Evolutionary conservation across 208 protist genomes (phyloP).

Genomic region (Trypanosoma avium): DNA sequence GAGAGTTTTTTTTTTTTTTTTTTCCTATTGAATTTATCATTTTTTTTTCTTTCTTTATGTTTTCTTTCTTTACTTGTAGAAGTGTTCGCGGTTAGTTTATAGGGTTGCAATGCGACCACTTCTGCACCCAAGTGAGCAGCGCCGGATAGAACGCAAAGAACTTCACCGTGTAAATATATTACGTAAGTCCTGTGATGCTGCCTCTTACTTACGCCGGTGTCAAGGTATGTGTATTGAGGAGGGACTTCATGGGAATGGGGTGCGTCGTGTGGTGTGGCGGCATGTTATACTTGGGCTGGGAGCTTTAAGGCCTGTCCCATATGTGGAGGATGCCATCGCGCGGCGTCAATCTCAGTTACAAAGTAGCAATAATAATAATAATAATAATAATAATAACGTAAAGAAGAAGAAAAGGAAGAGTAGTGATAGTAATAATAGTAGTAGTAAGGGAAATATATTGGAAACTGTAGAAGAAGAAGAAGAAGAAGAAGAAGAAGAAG

Average conservation of each 20-base stretch:
- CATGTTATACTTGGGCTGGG: conserved; percentile 42
- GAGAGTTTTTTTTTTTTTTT: too few species aligned
- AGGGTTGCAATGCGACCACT: background rate
- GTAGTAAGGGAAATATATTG: background rate
- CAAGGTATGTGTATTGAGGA: conserved; percentile 28
- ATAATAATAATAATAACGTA: background rate
- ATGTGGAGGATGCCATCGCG: conserved; percentile 36
- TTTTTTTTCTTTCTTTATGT: too few species aligned
- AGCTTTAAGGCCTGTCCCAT: conserved; percentile 27
- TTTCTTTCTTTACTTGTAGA: background rate
- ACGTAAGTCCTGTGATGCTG: background rate
- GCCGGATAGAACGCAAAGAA: conserved; percentile 13
- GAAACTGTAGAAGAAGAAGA: background rate
- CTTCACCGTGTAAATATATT: conserved; percentile 6
- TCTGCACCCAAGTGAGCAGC: background rate
- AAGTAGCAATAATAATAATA: background rate
- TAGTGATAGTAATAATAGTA: conserved; percentile 14
- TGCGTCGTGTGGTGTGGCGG: conserved; percentile 57
- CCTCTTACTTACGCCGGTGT: conserved; percentile 45
- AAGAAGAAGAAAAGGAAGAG: background rate
- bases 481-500: background rate
- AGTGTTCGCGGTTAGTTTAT: too few species aligned
- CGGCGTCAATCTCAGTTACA: background rate
- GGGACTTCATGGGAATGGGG: conserved; percentile 37
- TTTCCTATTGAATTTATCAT: too few species aligned